Percentiles rank a stretch among this genome's conserved stretches.
phyloP scores from a whole-genome alignment of 352 stramenopile genomes.

The Poterioochromonas sp. region DNA sequence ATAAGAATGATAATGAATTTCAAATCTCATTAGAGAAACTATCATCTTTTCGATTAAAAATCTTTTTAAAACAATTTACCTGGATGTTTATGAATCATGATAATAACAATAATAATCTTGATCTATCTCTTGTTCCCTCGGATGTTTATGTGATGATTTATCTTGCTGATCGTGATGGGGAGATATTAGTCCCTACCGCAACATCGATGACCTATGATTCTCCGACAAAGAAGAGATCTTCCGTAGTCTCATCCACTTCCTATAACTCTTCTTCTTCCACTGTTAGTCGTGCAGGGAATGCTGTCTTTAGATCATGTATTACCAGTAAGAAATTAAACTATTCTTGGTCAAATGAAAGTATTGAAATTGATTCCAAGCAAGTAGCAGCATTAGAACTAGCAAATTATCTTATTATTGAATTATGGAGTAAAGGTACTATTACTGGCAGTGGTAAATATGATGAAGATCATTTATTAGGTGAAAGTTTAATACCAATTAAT shows the following conservation, averaged over 20 bases:
- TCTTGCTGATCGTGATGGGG: not conserved
- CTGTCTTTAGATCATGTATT: not conserved
- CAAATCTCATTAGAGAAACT: too few species aligned
- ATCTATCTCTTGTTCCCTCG: too few species aligned
- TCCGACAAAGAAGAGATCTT: not conserved
- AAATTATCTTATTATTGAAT: not conserved
- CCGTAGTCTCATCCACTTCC: not conserved
- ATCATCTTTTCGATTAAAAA: too few species aligned
- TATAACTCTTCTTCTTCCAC: not conserved
- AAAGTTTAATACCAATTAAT: conserved; percentile 1
- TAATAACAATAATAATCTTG: too few species aligned
- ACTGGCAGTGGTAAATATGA: not conserved
- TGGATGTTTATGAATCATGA: too few species aligned
- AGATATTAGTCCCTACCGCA: not conserved
- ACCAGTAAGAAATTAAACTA: not conserved
- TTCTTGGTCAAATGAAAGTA: not conserved
- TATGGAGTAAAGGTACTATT: not conserved
- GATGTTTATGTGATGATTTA: not conserved
- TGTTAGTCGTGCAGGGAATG: not conserved
- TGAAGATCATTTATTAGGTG: not conserved
- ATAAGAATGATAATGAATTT: too few species aligned
- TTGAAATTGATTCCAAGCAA: not conserved
- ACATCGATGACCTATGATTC: not conserved
- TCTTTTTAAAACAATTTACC: too few species aligned
- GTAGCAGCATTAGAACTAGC: not conserved